These are phyloP conservation scores for Talaromyces marneffei DNA, from an alignment of 2,329 filamentous ascomycete genomes.

Conservation along the genomic window DNA sequence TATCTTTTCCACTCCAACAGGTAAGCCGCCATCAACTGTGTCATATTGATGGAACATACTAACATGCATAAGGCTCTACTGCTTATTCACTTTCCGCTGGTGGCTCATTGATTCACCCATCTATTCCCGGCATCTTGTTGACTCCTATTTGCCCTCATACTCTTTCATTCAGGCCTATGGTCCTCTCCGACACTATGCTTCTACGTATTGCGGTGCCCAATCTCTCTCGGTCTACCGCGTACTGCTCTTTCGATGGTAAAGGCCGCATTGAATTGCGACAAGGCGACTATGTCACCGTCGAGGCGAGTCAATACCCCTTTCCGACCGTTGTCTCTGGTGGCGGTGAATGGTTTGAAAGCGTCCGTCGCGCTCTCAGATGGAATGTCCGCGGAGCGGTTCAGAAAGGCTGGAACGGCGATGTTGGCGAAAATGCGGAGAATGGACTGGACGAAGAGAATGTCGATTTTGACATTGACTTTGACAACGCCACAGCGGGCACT, in stretches of 20 bases:
- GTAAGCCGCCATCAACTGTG: conserved; percentile 31
- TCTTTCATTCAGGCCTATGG: conserved; percentile 94
- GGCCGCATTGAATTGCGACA: conserved; percentile 87
- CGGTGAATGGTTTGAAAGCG: conserved; percentile 94
- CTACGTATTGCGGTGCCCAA: conserved; percentile 81
- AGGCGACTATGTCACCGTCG: conserved; percentile 93
- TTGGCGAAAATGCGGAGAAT: conserved; percentile 33
- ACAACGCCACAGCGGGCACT: conserved; percentile 43
- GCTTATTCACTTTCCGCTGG: conserved; percentile 95
- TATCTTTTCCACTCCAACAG: conserved; percentile 95
- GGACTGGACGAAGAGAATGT: conserved; percentile 39
- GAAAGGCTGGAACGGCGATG: conserved; percentile 64
- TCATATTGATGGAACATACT: not conserved
- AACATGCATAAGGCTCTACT: conserved; percentile 56
- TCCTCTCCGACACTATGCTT: conserved; percentile 89
- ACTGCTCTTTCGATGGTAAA: conserved; percentile 97
- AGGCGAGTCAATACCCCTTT: conserved; percentile 93
- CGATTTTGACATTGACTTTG: conserved; percentile 96
- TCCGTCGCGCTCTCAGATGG: conserved; percentile 87
- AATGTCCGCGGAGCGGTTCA: conserved; percentile 89
- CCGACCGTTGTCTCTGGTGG: conserved; percentile 87
- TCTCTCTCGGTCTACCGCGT: conserved; percentile 83
- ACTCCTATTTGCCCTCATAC: conserved; percentile 98
- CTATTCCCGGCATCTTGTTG: conserved; percentile 91
- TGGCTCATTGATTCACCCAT: conserved; percentile 90